A percentile compares a stretch with the other conserved stretches of the same genome.
These are phyloP conservation scores for Pelargonium fulgidum DNA, from an alignment of 441 rosid genomes.

Conservation along the genomic window DNA sequence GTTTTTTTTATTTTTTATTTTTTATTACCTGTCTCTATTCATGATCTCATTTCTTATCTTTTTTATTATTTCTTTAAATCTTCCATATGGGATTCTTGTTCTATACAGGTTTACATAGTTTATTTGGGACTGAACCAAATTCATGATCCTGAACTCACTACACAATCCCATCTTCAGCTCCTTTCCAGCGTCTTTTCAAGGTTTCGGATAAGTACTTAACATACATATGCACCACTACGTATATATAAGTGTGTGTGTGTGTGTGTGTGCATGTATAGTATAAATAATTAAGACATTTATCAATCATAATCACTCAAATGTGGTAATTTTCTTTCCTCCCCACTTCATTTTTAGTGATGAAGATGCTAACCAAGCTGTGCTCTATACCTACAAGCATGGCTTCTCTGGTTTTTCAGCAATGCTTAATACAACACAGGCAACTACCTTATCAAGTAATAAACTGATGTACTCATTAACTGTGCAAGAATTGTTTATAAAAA, in stretches of 20 bases:
- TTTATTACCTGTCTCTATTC: background rate
- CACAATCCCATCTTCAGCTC: constrained; percentile 42
- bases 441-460: constrained; percentile 42
- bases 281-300: background rate
- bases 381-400: constrained; percentile 56
- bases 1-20: too few relatives aligned
- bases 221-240: background rate
- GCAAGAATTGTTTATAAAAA: too few relatives aligned
- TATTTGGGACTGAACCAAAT: constrained; percentile 48
- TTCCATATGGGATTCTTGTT: background rate
- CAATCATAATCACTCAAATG: background rate
- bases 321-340: too few relatives aligned
- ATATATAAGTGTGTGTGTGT: background rate
- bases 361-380: constrained; percentile 44
- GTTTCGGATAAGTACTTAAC: constrained; percentile 21
- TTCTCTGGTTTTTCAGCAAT: constrained; percentile 66
- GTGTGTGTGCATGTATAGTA: too few relatives aligned
- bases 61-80: background rate
- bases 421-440: constrained; percentile 54
- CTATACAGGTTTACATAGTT: constrained; percentile 53
- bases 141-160: constrained; percentile 30
- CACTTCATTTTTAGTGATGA: constrained; percentile 35
- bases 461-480: background rate
- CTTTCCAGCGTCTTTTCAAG: constrained; percentile 47
- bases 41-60: background rate